Conservation (phyloP, 306 rosid species). For the Quercus ilex region DNA sequence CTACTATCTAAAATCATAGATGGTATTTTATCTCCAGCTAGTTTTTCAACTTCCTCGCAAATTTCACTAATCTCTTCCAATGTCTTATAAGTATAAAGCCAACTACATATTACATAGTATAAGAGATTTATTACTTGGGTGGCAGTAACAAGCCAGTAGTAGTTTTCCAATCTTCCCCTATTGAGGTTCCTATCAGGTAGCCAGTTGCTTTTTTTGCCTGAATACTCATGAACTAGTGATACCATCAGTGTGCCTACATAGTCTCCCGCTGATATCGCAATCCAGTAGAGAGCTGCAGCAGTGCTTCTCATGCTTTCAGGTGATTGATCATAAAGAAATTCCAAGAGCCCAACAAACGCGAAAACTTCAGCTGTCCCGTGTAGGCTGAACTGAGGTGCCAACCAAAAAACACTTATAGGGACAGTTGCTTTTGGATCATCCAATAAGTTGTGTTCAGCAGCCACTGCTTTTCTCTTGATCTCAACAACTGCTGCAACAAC, state of each 20-base stretch:
- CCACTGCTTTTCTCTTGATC: slow-evolving; percentile 53
- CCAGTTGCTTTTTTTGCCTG: slow-evolving; percentile 56
- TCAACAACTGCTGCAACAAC: slow-evolving; percentile 52
- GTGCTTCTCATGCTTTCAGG: slow-evolving; percentile 82
- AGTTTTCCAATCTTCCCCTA: slow-evolving; percentile 67
- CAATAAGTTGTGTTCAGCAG: slow-evolving; percentile 41
- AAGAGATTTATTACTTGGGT: slow-evolving; percentile 56
- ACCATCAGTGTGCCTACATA: slow-evolving; percentile 60
- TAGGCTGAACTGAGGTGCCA: slow-evolving; percentile 65
- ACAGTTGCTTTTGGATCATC: slow-evolving; percentile 55
- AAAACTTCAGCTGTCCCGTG: slow-evolving; percentile 72
- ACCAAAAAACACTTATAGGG: slow-evolving; percentile 76
- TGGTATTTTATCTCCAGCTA: slow-evolving; percentile 7
- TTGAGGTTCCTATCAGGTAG: slow-evolving; percentile 73
- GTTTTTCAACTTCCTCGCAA: slow-evolving; percentile 33
- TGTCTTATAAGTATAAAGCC: slow-evolving; percentile 56
- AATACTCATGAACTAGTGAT: slow-evolving; percentile 46
- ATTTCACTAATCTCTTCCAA: slow-evolving; percentile 44
- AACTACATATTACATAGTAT: slow-evolving; percentile 53
- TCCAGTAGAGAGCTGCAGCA: slow-evolving; percentile 61
- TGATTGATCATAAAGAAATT: slow-evolving; percentile 76
- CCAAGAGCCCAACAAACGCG: slow-evolving; percentile 76
- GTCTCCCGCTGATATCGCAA: slow-evolving; percentile 50
- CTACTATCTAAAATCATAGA: not conserved
- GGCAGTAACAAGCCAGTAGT: slow-evolving; percentile 60